Evolutionary conservation across 345 rosid species (phyloP).

Genomic region (Brassica juncea): DNA sequence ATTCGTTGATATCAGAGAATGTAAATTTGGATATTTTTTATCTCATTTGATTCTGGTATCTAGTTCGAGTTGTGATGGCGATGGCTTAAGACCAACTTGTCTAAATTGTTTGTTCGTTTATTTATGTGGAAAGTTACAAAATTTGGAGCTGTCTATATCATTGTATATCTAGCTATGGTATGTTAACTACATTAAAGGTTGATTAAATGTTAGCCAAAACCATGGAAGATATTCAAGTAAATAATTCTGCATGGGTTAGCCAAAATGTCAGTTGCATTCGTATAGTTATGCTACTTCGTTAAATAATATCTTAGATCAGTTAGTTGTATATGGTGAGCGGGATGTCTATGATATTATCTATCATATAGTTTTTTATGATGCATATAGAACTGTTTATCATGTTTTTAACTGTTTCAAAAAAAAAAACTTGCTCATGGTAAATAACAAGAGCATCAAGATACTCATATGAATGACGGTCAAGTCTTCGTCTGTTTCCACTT

Average conservation of each 20-base stretch:
- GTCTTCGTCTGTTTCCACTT: too few relatives aligned
- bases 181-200: background rate
- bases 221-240: background rate
- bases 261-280: background rate
- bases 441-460: background rate
- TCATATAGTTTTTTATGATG: background rate
- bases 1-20: constrained; percentile 29
- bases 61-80: constrained; percentile 30
- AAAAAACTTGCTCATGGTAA: background rate
- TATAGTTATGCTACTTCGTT: background rate
- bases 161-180: background rate
- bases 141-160: background rate
- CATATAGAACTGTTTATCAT: background rate
- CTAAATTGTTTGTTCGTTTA: background rate
- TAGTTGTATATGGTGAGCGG: background rate
- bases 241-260: background rate
- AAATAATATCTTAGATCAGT: background rate
- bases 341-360: background rate
- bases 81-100: constrained; percentile 27
- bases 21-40: background rate
- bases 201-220: background rate
- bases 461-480: too few relatives aligned
- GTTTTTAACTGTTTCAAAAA: background rate
- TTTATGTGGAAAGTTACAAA: background rate
- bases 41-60: background rate